These are phyloP conservation scores for Vaccinium macrocarpon DNA, from an alignment of 148 eudicot species.

Conservation along the genomic window DNA sequence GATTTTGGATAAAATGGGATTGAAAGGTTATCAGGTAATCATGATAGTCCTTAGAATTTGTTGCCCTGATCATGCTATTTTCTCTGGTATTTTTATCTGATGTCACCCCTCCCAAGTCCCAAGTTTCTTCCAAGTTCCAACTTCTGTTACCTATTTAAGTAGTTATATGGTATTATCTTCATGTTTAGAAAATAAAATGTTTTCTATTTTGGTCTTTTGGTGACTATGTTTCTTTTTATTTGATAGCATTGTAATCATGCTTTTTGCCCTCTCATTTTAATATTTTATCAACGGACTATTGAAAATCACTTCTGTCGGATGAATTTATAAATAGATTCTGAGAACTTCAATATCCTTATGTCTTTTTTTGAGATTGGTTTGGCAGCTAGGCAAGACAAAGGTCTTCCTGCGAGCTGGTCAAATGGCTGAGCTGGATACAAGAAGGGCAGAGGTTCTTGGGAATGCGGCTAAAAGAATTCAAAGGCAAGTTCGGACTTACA, in stretches of 20 bases:
- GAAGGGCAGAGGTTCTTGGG: conserved; percentile 90
- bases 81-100: neutral
- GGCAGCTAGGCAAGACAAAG: conserved; percentile 93
- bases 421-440: conserved; percentile 98
- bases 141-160: conserved; percentile 2
- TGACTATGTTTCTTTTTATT: neutral
- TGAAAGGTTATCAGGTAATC: conserved; percentile 93
- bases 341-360: neutral
- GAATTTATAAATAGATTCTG: neutral
- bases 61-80: neutral
- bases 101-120: neutral
- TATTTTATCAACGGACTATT: neutral
- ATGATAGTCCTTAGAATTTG: neutral
- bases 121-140: neutral
- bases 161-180: neutral
- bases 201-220: neutral
- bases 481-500: conserved; percentile 80
- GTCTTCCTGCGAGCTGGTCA: conserved; percentile 98
- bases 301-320: neutral
- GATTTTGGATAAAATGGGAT: conserved; percentile 88
- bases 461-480: conserved; percentile 88
- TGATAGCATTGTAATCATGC: neutral
- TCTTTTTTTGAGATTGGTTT: conserved; percentile 24
- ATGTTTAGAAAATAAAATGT: neutral
- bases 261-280: neutral